A percentile compares a stretch with the other conserved stretches of the same genome.
These are phyloP conservation scores for Penicillium sp. DNA, from an alignment of 2,329 filamentous ascomycete species.

Conservation along the genomic window DNA sequence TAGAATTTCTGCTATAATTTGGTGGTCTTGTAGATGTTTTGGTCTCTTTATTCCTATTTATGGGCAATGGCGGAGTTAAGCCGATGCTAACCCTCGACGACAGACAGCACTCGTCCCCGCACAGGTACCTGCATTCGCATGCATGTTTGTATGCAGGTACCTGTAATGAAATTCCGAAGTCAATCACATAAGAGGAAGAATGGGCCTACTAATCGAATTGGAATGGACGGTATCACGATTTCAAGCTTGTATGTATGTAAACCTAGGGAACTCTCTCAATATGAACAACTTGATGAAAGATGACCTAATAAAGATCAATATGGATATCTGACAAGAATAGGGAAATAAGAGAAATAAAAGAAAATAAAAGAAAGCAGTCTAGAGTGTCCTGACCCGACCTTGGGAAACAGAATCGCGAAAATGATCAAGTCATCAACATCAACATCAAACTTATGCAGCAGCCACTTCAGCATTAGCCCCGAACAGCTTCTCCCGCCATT, in stretches of 20 bases:
- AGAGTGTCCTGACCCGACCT: background rate
- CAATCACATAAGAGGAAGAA: background rate
- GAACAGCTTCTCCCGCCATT: slow-evolving; percentile 68
- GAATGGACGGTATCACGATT: background rate
- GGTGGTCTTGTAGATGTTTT: background rate
- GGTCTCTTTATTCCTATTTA: background rate
- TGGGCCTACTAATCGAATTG: background rate
- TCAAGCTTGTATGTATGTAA: background rate
- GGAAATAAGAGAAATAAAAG: background rate
- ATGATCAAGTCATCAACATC: slow-evolving; percentile 3
- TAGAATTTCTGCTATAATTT: background rate
- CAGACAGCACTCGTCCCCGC: background rate
- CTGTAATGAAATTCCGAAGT: background rate
- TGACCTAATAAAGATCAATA: background rate
- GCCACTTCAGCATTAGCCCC: slow-evolving; percentile 34
- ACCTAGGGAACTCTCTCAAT: background rate
- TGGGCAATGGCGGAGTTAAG: background rate
- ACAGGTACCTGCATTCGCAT: background rate
- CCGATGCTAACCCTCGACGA: background rate
- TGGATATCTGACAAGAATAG: slow-evolving; percentile 7
- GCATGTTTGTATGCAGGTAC: background rate
- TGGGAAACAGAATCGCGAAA: background rate
- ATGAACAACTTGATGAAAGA: slow-evolving; percentile 1
- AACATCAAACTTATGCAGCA: slow-evolving; percentile 19
- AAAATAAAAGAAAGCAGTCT: slow-evolving; percentile 1